Conservation (phyloP, 2,329 filamentous ascomycete species). For the Macrophomina tecta region DNA sequence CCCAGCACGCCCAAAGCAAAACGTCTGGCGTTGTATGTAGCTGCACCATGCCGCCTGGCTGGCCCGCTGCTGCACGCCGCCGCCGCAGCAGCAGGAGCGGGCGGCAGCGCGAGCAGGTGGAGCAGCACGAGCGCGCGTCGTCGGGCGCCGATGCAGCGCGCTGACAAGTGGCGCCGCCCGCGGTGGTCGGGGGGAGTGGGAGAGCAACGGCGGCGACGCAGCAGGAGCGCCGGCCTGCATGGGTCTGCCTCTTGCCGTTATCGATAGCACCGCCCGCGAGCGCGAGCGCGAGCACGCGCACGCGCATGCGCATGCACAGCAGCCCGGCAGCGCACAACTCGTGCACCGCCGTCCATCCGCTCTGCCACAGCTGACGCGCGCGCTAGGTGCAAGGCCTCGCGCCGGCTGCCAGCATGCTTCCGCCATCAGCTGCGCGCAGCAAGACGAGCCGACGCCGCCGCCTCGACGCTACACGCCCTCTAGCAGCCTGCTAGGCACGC, state of each 20-base stretch:
- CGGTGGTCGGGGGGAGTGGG: too few species aligned
- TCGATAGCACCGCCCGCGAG: background rate
- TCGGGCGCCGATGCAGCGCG: conserved; percentile 3
- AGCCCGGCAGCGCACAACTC: background rate
- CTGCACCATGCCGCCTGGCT: conserved; percentile 7
- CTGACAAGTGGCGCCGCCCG: background rate
- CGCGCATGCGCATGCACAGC: too few species aligned
- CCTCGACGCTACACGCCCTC: too few species aligned
- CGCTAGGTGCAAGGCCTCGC: too few species aligned
- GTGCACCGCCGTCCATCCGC: background rate
- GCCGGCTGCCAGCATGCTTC: background rate
- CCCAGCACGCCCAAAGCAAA: background rate
- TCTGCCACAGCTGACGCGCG: too few species aligned
- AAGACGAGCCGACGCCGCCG: background rate
- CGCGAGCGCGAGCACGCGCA: too few species aligned
- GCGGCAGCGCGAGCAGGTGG: background rate
- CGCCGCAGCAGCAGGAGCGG: background rate
- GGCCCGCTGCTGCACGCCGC: background rate
- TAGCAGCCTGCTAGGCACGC: too few species aligned
- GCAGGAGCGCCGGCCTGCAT: too few species aligned
- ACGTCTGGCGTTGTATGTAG: conserved; percentile 20
- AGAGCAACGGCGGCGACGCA: too few species aligned
- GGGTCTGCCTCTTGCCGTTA: background rate
- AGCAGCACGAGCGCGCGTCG: background rate
- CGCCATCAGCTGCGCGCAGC: background rate